Base-by-base conservation (phyloP, 129 eudicot genomes). In the Lactuca sativa region DNA sequence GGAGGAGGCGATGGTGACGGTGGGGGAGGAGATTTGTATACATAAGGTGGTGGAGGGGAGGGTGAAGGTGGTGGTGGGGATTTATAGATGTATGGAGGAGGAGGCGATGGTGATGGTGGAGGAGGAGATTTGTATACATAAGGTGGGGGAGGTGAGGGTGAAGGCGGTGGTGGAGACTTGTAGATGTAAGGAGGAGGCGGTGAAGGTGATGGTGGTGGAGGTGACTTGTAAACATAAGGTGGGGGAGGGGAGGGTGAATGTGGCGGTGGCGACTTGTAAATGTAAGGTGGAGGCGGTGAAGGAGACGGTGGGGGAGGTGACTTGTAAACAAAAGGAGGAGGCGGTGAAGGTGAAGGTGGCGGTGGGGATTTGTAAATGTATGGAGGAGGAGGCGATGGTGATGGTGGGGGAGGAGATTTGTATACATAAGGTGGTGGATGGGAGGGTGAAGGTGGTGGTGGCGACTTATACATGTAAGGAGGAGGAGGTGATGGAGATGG, bases 361-460 rank as follows among this genome's bases (percentile, higher is more conserved):
- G 74, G 74, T 0, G 74, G 74, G 0, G 74, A 70, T 2, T 57
- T 70, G 2, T 70, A 70, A 0, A 57, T 6, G 0, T 70, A 70
- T 0, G 74, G 74, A 0, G 74, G 74, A 0, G 74, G 74, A 0
- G 74, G 74, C 13, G 74, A 69, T 2, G 57, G 54, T 5, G 56
- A 48, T 0, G 67, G 67, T 5, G 75, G 75, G 4, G 67, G 76
- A 9, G 76, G 76, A 0, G 76, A 71, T 7, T 59, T 59, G 14
- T 58, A 59, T 0, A 25, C 3, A 8, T 59, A 47, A 0, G 76
- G 61, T 7, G 76, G 76, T 3, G 67, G 76, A 3, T 69, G 53
- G 15, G 76, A 59, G 0, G 9, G 60, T 0, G 72, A 52, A 6
- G 76, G 59, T 0, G 67, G 76, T 8, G 76, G 76, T 3, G 76